A percentile compares a stretch with the other conserved stretches of the same genome.
Conservation (phyloP, 2,329 filamentous ascomycete species). For the Curvularia lunata region DNA sequence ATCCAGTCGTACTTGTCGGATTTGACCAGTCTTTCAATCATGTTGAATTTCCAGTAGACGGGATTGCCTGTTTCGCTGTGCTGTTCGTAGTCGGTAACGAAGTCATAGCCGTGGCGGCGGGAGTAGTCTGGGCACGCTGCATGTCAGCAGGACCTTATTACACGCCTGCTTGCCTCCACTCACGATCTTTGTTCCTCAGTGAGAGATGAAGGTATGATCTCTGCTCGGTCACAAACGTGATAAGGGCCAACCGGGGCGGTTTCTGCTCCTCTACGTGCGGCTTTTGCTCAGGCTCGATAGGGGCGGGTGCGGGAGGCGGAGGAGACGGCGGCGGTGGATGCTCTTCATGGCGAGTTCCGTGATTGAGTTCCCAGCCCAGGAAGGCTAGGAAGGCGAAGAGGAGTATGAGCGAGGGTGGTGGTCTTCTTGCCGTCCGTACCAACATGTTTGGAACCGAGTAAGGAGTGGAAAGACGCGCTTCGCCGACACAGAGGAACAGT, state of each 20-base stretch:
- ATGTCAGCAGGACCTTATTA: constrained; percentile 7
- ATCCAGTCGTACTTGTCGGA: constrained; percentile 50
- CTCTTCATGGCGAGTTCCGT: constrained; percentile 26
- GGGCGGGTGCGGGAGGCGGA: constrained; percentile 5
- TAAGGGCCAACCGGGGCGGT: constrained; percentile 39
- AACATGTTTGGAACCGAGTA: constrained; percentile 30
- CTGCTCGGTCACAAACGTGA: constrained; percentile 48
- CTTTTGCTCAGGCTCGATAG: constrained; percentile 6
- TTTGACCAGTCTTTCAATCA: constrained; percentile 47
- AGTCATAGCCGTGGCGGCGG: constrained; percentile 49
- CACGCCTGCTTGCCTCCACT: constrained; percentile 10
- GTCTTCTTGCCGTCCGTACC: constrained; percentile 29
- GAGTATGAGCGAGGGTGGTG: constrained; percentile 33
- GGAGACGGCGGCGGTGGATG: constrained; percentile 15
- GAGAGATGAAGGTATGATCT: constrained; percentile 46
- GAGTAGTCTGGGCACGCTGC: constrained; percentile 42
- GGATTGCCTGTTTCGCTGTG: constrained; percentile 35
- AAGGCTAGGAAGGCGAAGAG: constrained; percentile 40
- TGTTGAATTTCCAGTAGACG: constrained; percentile 50
- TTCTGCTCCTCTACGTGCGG: constrained; percentile 18
- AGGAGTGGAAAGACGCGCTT: background rate
- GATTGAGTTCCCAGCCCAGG: constrained; percentile 41
- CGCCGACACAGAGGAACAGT: background rate
- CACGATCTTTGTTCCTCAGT: constrained; percentile 49
- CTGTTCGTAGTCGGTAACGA: constrained; percentile 50